Evolutionary conservation across 2,329 filamentous ascomycete species (phyloP).

Genomic region (Aureobasidium mangrovei): DNA sequence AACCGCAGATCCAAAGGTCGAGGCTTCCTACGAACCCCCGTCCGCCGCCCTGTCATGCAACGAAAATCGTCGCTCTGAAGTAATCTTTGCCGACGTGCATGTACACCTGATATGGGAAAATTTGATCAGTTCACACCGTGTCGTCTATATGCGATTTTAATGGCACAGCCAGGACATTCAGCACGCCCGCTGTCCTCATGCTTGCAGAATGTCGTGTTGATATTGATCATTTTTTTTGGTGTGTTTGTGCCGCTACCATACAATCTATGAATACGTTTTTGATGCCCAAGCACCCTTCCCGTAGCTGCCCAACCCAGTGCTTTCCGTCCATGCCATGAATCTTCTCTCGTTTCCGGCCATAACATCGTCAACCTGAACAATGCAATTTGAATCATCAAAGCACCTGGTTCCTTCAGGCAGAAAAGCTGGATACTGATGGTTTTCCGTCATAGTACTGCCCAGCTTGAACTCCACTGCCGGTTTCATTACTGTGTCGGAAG

Average conservation of each 20-base stretch:
- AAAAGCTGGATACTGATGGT: constrained; percentile 4
- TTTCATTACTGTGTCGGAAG: constrained; percentile 3
- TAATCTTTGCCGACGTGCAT: neutral
- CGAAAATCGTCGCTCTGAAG: neutral
- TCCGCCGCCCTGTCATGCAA: neutral
- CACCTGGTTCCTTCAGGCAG: neutral
- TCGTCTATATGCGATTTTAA: too few relatives aligned
- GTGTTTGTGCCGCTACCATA: too few relatives aligned
- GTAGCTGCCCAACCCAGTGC: neutral
- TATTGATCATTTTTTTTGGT: too few relatives aligned
- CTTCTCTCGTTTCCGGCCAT: too few relatives aligned
- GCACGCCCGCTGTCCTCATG: too few relatives aligned
- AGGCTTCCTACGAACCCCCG: neutral
- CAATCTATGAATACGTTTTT: neutral
- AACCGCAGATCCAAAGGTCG: constrained; percentile 4
- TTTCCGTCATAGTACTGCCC: constrained; percentile 9
- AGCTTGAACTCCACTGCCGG: neutral
- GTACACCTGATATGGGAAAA: neutral
- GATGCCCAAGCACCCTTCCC: neutral
- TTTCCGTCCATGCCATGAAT: too few relatives aligned
- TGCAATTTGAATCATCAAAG: neutral
- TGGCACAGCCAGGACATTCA: too few relatives aligned
- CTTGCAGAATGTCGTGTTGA: too few relatives aligned
- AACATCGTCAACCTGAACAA: neutral
- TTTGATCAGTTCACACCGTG: too few relatives aligned